Evolutionary conservation across 2,329 filamentous ascomycete genomes (phyloP).

Genomic region (Dothideomycetidae sp.): DNA sequence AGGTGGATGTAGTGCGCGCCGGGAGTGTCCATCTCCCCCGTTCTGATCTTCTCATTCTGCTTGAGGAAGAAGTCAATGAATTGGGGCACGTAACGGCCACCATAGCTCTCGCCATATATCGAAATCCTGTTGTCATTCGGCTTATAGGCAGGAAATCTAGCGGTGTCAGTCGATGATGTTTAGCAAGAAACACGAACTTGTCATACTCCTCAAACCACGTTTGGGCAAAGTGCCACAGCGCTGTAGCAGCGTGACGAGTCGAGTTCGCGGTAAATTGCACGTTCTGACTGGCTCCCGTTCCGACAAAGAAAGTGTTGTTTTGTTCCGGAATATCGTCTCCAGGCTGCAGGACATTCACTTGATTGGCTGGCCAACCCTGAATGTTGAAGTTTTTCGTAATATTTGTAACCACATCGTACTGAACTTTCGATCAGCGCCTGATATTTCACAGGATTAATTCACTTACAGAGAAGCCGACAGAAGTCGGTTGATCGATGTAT

Average conservation of each 20-base stretch:
- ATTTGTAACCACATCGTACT: conserved; percentile 20
- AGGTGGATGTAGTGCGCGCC: conserved; percentile 36
- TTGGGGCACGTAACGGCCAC: conserved; percentile 36
- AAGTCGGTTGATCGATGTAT: conserved; percentile 50
- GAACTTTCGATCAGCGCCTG: background rate
- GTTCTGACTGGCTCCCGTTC: conserved; percentile 47
- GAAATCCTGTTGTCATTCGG: conserved; percentile 40
- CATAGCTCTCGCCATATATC: conserved; percentile 55
- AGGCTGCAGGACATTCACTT: conserved; percentile 18
- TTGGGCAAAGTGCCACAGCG: conserved; percentile 51
- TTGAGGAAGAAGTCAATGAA: conserved; percentile 46
- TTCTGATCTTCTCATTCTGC: conserved; percentile 41
- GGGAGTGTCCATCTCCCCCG: conserved; percentile 28
- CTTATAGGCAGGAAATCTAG: conserved; percentile 19
- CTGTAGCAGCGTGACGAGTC: conserved; percentile 23
- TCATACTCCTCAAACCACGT: conserved; percentile 28
- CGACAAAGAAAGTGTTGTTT: conserved; percentile 25
- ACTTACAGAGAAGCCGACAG: conserved; percentile 36
- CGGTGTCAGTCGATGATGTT: background rate
- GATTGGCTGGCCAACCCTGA: conserved; percentile 18
- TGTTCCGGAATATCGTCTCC: conserved; percentile 15
- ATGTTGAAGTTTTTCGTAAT: conserved; percentile 15
- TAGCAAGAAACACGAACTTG: background rate
- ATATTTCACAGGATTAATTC: background rate
- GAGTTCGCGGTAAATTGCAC: conserved; percentile 17